Base-by-base conservation (phyloP, 257 asterid species). In the Cordia subcordata region DNA sequence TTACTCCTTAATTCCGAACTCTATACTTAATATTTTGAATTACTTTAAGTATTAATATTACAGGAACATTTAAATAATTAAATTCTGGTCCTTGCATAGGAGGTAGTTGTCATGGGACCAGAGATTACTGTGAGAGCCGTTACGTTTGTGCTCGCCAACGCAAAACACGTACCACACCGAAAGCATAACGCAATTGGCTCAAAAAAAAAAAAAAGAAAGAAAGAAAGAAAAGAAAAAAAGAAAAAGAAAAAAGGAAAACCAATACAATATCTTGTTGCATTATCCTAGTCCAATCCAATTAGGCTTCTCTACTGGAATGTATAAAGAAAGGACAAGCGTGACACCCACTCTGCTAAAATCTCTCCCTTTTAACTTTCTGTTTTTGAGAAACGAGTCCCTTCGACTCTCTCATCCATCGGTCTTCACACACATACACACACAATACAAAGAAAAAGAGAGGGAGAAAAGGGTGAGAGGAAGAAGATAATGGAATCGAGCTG, bases 321-420 rank as follows among this genome's bases (percentile, higher is more conserved):
- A 63, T 72, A 81, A 79, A 81, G 81, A 85, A 81, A 84, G 83
- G 92, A 82, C 92, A 89, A 89, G 95, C 89, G 89, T 84, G 94
- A 75, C 76, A 79, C 52, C 82, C 87, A 65, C 79, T 75, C 89
- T 80, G 89, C 66, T 80, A 72, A 80, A 83, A 78, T 73, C 82
- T 68, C 82, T 19, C 59, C 70, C 81, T 84, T 74, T 75, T 75
- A 1, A 1, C 47, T 42, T 8, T 42, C 47, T 42, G 47, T 77
- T 77, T 72, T 75, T 51, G 76, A 75, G 62, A 72, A 60, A 21
- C 62, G 71, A 72, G 66, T 57, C 15, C 44, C 47, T 42, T 42
- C 15, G 15, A 42, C 5, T 42, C 12, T 42, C 47, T 42, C 47
- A 42, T 42, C 47, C 47, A 42, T 42, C 47, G 2, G 14, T 42